Evolutionary conservation across 1,139 yeast genomes (phyloP).

Genomic region (Debaryomycetaceae sp.): DNA sequence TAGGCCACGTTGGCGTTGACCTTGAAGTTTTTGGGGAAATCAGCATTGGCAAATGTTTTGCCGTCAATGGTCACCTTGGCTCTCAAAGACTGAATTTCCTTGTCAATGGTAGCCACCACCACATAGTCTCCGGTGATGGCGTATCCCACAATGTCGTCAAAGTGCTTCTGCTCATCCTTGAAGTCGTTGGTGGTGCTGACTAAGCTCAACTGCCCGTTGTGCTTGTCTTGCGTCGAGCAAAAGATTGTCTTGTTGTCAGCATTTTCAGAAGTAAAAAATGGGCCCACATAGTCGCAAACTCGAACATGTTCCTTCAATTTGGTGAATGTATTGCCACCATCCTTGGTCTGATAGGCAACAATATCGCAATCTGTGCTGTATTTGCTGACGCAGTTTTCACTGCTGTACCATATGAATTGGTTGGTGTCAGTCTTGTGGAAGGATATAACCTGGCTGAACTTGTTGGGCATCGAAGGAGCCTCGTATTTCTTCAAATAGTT

Average conservation of each 20-base stretch:
- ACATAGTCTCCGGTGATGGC: slow-evolving; percentile 53
- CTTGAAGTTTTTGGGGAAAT: slow-evolving; percentile 67
- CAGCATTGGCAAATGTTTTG: slow-evolving; percentile 68
- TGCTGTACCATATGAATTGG: slow-evolving; percentile 71
- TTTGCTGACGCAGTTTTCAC: slow-evolving; percentile 48
- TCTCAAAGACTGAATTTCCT: slow-evolving; percentile 39
- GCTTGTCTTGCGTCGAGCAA: slow-evolving; percentile 35
- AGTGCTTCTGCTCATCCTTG: slow-evolving; percentile 17
- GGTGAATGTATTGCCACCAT: slow-evolving; percentile 62
- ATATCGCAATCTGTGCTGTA: slow-evolving; percentile 45
- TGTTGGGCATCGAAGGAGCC: slow-evolving; percentile 50
- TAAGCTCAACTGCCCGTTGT: slow-evolving; percentile 16
- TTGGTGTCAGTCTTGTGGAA: slow-evolving; percentile 55
- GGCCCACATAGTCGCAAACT: slow-evolving; percentile 66
- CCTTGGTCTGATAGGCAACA: slow-evolving; percentile 55
- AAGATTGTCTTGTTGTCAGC: slow-evolving; percentile 50
- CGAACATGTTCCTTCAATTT: slow-evolving; percentile 47
- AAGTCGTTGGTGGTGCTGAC: slow-evolving; percentile 26
- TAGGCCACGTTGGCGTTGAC: slow-evolving; percentile 72
- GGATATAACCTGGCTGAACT: slow-evolving; percentile 36
- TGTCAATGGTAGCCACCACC: slow-evolving; percentile 54
- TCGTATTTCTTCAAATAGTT: slow-evolving; percentile 39
- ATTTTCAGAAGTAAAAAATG: slow-evolving; percentile 34
- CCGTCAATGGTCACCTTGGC: slow-evolving; percentile 86
- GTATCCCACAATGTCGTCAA: slow-evolving; percentile 35